Evolutionary conservation across 2,329 filamentous ascomycete genomes (phyloP), one percentile per base, ranked within the genome.

Genomic region (Diaporthe ampelina): DNA sequence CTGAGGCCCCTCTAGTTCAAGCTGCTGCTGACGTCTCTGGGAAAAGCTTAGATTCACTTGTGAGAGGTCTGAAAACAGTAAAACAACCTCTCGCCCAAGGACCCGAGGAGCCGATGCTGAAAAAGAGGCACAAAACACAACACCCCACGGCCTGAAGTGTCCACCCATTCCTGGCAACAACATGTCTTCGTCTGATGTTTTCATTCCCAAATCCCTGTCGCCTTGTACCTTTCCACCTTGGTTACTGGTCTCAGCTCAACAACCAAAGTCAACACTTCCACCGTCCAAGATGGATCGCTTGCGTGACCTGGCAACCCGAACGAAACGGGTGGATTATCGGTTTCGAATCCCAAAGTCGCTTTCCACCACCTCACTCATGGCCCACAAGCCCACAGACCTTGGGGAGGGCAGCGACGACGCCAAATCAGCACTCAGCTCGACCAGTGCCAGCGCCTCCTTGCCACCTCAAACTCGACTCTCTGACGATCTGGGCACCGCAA

Each of bases 271-370:
- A 13, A 43, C 32, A 56, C n/a, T 54, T 9, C 26, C 21, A 24
- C 24, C 54, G 15, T 35, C 48, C 19, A 21, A 29, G 3, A 73
- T 73, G 72, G 72, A 61, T n/a, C 72, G 65, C 5, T 35, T 73
- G 11, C 63, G 54, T 24, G 56, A 70, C 40, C 45, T 70, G 29
- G 56, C 56, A 37, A 59, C 72, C 29, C 72, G 65, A 15, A 32
- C 37, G n/a, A 45, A 17, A 21, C 63, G 54, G 7, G 43, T 48
- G 54, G 48, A 67, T 4, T 69, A 43, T 15, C 63, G 19, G 24
- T 43, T 70, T 24, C 56, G 48, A 24, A 40, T 70, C 19, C 56
- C 54, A 13, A 67, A 67, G 15, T 70, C 37, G 35, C 29, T 73
- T 17, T 50, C 63, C 24, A 45, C 48, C 54, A 43, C 63, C 26